Evolutionary conservation across 495 filamentous ascomycete genomes (phyloP), one percentile per base, ranked within the genome.

Genomic region (Daldinia bambusicola): DNA sequence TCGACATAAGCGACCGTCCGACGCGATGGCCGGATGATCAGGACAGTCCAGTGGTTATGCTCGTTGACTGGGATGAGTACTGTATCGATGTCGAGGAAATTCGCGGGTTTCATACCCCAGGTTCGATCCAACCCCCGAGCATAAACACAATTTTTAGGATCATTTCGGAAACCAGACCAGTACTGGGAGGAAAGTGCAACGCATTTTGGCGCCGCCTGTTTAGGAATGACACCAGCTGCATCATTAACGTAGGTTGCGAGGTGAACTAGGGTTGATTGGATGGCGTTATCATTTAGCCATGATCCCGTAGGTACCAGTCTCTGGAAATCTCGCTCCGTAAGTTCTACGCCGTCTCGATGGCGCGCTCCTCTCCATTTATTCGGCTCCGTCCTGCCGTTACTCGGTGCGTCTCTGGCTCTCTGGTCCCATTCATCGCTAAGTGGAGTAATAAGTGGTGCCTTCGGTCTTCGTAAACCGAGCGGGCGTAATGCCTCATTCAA

Each of bases 241-340:
- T 85, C 75, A 53, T 90, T 89, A 41, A 90, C 79, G 58, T 87
- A 85, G 2, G 87, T 82, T 14, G 91, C 84, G 22, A 93, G 78
- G 22, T 88, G 76, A 1, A 82, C 77, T 7, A 95, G 79, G 26
- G 90, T 90, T 2, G 86, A 84, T 66, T 92, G 93, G 72, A 97
- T 89, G 18, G 92, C 85, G 58, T 94, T 90, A 76, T 97, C 93
- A 71, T 97, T 95, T 0, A 97, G 81, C 93, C 93, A 97, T 0
- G 79, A 81, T 8, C 76, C 72, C 2, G 77, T 61, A 13, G 78
- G 78, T 16, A 90, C 79, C 57, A 94, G 61, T 79, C 85, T 80
- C 22, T 78, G 78, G 38, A 97, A 89, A 70, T 95, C 92, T 56
- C 83, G 83, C 4, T 82, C 79, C 18, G 75, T 84, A 8, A 96